Conservation (phyloP, 1,139 yeast species). For the Kodamaea arcana region DNA sequence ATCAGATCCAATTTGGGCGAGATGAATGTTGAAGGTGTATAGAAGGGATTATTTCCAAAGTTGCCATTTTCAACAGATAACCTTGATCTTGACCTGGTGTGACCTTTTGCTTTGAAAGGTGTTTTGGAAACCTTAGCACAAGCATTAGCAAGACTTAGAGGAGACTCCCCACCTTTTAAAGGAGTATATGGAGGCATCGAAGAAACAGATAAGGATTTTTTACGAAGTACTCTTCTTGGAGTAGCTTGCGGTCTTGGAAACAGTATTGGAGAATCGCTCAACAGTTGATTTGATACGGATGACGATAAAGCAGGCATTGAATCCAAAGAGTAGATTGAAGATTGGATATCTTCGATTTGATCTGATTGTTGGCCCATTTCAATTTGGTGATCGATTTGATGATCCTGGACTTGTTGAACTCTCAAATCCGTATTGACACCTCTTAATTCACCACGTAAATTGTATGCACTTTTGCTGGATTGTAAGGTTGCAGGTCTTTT, state of each 20-base stretch:
- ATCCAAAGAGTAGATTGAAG: slow-evolving; percentile 43
- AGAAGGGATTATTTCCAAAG: slow-evolving; percentile 39
- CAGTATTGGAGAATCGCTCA: slow-evolving; percentile 31
- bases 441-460: background rate
- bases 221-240: slow-evolving; percentile 28
- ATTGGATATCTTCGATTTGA: background rate
- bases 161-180: slow-evolving; percentile 18
- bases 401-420: background rate
- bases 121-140: slow-evolving; percentile 29
- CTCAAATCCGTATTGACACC: background rate
- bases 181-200: slow-evolving; percentile 28
- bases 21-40: slow-evolving; percentile 39
- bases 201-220: slow-evolving; percentile 30
- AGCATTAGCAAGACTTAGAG: slow-evolving; percentile 20
- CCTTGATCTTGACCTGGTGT: slow-evolving; percentile 39
- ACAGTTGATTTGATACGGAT: slow-evolving; percentile 34
- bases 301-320: slow-evolving; percentile 38
- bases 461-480: background rate
- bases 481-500: background rate
- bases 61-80: slow-evolving; percentile 15
- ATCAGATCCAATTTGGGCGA: slow-evolving; percentile 35
- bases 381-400: slow-evolving; percentile 29
- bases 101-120: slow-evolving; percentile 31
- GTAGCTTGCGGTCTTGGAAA: slow-evolving; percentile 14
- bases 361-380: background rate